Conservation (phyloP, 441 rosid species). For the Bocquillonia castaneifolia region DNA sequence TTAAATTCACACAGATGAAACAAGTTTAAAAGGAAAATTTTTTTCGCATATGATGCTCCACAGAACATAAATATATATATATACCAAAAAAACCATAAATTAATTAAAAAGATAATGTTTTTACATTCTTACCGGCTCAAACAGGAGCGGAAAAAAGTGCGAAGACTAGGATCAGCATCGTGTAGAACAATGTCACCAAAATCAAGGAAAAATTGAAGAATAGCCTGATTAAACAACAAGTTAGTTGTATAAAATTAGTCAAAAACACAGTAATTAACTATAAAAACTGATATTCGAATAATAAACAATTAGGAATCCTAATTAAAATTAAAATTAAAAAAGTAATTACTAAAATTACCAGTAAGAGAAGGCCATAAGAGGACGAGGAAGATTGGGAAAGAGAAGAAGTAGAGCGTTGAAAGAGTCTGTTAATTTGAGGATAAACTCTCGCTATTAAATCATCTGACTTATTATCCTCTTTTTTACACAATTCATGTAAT, state of each 20-base stretch:
- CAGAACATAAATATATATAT: not conserved
- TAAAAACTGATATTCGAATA: too few relatives aligned
- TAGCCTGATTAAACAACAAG: slow-evolving; percentile 41
- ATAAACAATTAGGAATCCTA: too few relatives aligned
- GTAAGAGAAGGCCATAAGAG: slow-evolving; percentile 72
- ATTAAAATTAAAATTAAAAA: not conserved
- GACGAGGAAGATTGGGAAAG: slow-evolving; percentile 60
- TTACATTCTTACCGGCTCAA: slow-evolving; percentile 68
- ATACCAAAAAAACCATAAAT: not conserved
- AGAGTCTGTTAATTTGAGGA: slow-evolving; percentile 74
- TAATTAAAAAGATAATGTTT: not conserved
- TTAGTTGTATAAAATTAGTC: not conserved
- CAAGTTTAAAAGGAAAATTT: too few relatives aligned
- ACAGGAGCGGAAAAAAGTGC: slow-evolving; percentile 74
- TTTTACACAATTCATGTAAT: slow-evolving; percentile 59
- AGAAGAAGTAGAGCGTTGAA: slow-evolving; percentile 77
- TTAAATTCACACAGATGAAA: too few relatives aligned
- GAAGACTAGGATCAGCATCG: slow-evolving; percentile 86
- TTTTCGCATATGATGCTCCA: not conserved
- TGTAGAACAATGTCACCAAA: slow-evolving; percentile 88
- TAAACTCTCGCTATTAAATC: slow-evolving; percentile 82
- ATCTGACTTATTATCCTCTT: slow-evolving; percentile 55
- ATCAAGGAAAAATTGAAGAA: slow-evolving; percentile 83
- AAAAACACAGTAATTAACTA: not conserved
- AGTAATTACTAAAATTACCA: slow-evolving; percentile 32